Conservation (phyloP, 2,329 filamentous ascomycete species). For the Neurospora crassa region DNA sequence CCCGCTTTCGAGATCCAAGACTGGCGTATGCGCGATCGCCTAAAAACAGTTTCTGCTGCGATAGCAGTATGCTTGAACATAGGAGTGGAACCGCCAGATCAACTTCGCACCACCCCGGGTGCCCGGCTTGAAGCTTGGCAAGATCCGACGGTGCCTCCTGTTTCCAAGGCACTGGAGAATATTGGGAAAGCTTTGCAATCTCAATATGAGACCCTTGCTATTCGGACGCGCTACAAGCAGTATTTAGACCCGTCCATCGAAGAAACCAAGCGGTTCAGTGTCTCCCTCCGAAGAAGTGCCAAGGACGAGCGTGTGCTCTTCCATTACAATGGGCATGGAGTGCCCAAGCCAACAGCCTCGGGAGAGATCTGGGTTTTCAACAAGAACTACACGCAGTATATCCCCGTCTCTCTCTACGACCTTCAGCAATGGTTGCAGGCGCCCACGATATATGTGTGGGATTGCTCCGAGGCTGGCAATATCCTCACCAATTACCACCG, state of each 20-base stretch:
- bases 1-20: slow-evolving; percentile 63
- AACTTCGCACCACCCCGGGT: slow-evolving; percentile 88
- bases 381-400: slow-evolving; percentile 97
- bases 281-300: slow-evolving; percentile 79
- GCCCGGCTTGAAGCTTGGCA: slow-evolving; percentile 96
- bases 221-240: slow-evolving; percentile 95
- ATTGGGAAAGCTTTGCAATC: slow-evolving; percentile 94
- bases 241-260: slow-evolving; percentile 94
- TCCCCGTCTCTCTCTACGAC: slow-evolving; percentile 91
- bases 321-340: slow-evolving; percentile 97
- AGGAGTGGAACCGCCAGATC: slow-evolving; percentile 92
- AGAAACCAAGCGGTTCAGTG: slow-evolving; percentile 93
- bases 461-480: slow-evolving; percentile 92
- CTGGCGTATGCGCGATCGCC: slow-evolving; percentile 92
- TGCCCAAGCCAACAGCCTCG: slow-evolving; percentile 88
- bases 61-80: slow-evolving; percentile 94
- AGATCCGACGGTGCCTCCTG: slow-evolving; percentile 72
- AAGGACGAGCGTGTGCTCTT: slow-evolving; percentile 96
- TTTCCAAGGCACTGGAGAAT: slow-evolving; percentile 79
- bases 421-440: slow-evolving; percentile 92
- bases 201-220: slow-evolving; percentile 91
- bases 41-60: slow-evolving; percentile 94
- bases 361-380: slow-evolving; percentile 99
- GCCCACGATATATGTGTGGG: slow-evolving; percentile 93
- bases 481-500: slow-evolving; percentile 92